These are phyloP conservation scores for Athelia psychrophila DNA, from an alignment of 1,284 basidiomycete species.

Conservation along the genomic window DNA sequence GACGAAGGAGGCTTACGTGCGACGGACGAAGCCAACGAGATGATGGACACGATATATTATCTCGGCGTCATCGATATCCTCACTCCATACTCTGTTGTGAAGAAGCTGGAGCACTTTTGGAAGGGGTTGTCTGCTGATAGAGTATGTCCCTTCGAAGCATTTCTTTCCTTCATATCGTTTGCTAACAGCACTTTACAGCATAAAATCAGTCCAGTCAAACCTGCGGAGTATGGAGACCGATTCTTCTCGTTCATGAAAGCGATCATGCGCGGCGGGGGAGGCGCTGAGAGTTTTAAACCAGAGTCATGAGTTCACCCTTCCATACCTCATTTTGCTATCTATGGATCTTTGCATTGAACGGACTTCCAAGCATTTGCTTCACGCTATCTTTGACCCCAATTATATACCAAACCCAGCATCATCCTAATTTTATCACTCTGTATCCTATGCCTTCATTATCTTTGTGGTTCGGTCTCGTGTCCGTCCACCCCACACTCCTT, in stretches of 20 bases:
- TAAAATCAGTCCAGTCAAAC: constrained; percentile 91
- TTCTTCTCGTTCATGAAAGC: constrained; percentile 88
- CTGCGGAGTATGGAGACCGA: constrained; percentile 79
- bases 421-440: constrained; percentile 2
- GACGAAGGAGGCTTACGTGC: constrained; percentile 94
- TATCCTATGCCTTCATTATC: not conserved
- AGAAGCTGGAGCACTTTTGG: constrained; percentile 90
- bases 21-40: constrained; percentile 81
- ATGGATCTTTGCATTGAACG: not conserved
- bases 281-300: constrained; percentile 58
- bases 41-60: constrained; percentile 87
- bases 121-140: constrained; percentile 86
- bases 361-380: not conserved
- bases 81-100: constrained; percentile 81
- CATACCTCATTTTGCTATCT: not conserved
- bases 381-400: not conserved
- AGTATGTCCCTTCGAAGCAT: constrained; percentile 48
- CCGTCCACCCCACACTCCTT: not conserved
- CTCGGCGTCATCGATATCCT: constrained; percentile 93
- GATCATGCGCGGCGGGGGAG: constrained; percentile 82
- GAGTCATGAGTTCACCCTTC: constrained; percentile 25
- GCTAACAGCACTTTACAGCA: constrained; percentile 50
- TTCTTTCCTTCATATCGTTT: constrained; percentile 4
- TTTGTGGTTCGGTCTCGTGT: constrained; percentile 3
- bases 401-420: not conserved